These are phyloP conservation scores for Neopestalotiopsis rosae DNA, from an alignment of 2,329 filamentous ascomycete species.

Conservation along the genomic window DNA sequence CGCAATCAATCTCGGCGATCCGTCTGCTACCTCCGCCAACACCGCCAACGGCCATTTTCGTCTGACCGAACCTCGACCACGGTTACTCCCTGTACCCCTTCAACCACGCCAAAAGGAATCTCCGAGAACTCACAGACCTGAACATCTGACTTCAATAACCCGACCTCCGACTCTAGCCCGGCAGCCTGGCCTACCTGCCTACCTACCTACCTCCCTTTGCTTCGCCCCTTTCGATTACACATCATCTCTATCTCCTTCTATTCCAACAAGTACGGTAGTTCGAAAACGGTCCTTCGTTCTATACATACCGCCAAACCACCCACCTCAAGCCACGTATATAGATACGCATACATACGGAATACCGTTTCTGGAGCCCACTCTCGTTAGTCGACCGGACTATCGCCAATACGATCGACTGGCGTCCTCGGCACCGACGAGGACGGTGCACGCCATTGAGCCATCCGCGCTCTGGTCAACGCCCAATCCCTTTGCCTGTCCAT, in stretches of 20 bases:
- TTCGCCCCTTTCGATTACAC: neutral
- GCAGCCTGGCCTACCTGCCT: neutral
- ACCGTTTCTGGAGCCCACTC: neutral
- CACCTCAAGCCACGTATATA: neutral
- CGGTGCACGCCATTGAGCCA: neutral
- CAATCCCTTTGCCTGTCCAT: neutral
- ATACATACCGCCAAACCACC: neutral
- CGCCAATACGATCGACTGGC: neutral
- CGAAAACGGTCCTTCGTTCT: neutral
- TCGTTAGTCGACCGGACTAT: neutral
- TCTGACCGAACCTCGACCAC: slow-evolving; percentile 6
- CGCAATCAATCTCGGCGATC: neutral
- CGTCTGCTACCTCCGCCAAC: neutral
- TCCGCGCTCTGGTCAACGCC: neutral
- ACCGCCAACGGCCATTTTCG: neutral
- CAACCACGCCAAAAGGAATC: neutral
- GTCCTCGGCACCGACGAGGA: slow-evolving; percentile 1
- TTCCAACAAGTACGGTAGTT: neutral
- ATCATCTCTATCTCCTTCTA: neutral
- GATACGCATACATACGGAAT: neutral
- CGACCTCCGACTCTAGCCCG: slow-evolving; percentile 5
- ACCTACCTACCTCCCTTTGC: neutral
- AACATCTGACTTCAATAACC: slow-evolving; percentile 6
- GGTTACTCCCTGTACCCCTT: neutral
- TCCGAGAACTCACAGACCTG: slow-evolving; percentile 1